Base-by-base conservation (phyloP, 164 flowering plant genomes). In the Vitis labrusca region DNA sequence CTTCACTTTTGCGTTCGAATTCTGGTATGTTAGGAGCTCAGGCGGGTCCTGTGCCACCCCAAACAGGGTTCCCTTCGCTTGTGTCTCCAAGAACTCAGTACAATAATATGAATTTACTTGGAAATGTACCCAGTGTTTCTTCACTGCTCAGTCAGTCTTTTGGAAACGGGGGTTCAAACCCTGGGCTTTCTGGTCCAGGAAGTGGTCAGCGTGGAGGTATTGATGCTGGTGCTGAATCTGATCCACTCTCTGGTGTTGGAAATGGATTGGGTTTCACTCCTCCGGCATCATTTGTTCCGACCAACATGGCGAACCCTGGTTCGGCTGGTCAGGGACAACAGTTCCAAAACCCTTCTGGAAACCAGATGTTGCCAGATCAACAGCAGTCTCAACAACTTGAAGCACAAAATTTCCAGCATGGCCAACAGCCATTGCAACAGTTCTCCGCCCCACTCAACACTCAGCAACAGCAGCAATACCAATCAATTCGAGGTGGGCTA, bases 171-270 rank as follows among this genome's bases (percentile, higher is more conserved):
- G 89, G 77, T 65, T 78, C 88, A 2, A 88, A 68, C 71, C 58
- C 89, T 13, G 91, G 83, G 66, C 80, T 87, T 73, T 74, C 92
- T 58, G 88, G 82, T 50, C 80, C 88, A 7, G 92, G 89, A 11
- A 84, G 75, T 71, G 79, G 79, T 51, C 92, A 86, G 72, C 86
- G 88, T 17, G 91, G 89, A 56, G 73, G 74, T 48, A 78, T 88
- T 23, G 93, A 87, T 66, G 71, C 78, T 19, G 97, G 94, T 49
- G 89, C 92, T 3, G 97, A 92, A 77, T 73, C 92, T 11, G 97
- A 90, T 78, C 91, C 97, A 13, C 90, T 89, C 62, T 85, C 97
- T 7, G 55, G 63, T 65, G 84, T 85, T 44, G 90, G 89, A 44
- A 90, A 85, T 75, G 93, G 90, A 30, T 78, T 91, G 93, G 85